These are phyloP conservation scores for Suillus subluteus DNA, from an alignment of 768 basidiomycete genomes.

Conservation along the genomic window DNA sequence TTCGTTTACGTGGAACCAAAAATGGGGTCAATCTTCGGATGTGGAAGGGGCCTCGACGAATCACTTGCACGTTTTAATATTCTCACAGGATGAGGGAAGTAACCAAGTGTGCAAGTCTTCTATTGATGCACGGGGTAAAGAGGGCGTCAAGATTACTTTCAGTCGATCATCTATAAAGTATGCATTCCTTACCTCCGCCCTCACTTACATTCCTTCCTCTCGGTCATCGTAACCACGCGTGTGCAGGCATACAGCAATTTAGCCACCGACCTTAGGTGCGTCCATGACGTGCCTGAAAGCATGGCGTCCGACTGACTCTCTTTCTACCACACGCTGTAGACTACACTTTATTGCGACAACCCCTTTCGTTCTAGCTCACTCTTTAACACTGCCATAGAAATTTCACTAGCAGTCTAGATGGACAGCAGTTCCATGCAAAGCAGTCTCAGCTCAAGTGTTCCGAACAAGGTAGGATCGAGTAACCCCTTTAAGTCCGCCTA, in stretches of 20 bases:
- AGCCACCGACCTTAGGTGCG: conserved; percentile 16
- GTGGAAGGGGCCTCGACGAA: neutral
- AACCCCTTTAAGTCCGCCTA: neutral
- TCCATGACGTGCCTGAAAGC: neutral
- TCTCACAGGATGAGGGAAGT: conserved; percentile 25
- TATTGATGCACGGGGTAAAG: conserved; percentile 16
- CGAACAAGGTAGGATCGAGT: conserved; percentile 22
- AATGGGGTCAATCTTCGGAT: neutral
- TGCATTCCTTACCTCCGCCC: conserved; percentile 13
- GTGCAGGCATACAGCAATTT: conserved; percentile 28
- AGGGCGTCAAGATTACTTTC: conserved; percentile 12
- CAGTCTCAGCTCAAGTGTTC: neutral
- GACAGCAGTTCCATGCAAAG: no score
- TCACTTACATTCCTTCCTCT: conserved; percentile 10
- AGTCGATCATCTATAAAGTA: conserved; percentile 27
- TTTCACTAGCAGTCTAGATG: neutral
- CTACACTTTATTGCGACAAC: neutral
- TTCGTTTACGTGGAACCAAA: neutral
- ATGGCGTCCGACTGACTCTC: neutral
- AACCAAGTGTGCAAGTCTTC: conserved; percentile 30
- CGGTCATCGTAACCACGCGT: conserved; percentile 17
- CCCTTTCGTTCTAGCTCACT: neutral
- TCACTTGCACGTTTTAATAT: conserved; percentile 7
- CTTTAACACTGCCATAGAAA: neutral
- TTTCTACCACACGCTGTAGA: neutral